Base-by-base conservation (phyloP, 163 green algal species). In the Trebouxia gelatinosa region DNA sequence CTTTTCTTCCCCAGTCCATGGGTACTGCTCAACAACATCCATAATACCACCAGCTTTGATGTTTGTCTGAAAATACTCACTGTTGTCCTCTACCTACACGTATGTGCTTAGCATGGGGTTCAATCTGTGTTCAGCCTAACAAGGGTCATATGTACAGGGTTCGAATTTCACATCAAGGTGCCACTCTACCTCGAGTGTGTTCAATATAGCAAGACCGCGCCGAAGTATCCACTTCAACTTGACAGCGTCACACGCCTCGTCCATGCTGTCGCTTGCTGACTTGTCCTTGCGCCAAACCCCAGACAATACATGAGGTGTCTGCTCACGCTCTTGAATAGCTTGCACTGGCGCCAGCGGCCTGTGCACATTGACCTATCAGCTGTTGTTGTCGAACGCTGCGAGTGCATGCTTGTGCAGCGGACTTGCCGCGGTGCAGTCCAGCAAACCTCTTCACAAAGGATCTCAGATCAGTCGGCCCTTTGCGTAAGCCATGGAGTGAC, bases 31-130 rank as follows among this genome's bases (percentile, higher is more conserved):
- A 0, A 83, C 65, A 57, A 90, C 76, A 61, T 90, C 85, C 83
- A 90, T 79, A 16, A 90, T 46, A 32, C 85, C 83, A 4, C 85
- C 85, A 39, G 85, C 85, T 67, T 90, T 90, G 19, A 90, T 75
- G 17, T 67, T 77, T 17, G 81, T 87, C 4, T 40, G 39, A 66
- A 90, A 90, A n/a, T 57, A 37, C 21, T 58, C 38, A 11, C 58
- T 39, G 0, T 28, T 77, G 67, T 90, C 83, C 59, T 85, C 67
- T 7, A 87, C 35, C 83, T 86, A 72, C 46, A 74, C 43, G 43
- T 74, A 17, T 21, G 29, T n/a, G 43, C 6, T 39, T 3, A 28
- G 11, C 28, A 32, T 32, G 28, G 26, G 21, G 19, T 3, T 26
- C 28, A 2, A 40, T 11, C 23, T 46, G n/a, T 43, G 62, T 3